These are phyloP conservation scores for Starmera stellimalicola DNA, from an alignment of 1,139 yeast genomes.

Conservation along the genomic window DNA sequence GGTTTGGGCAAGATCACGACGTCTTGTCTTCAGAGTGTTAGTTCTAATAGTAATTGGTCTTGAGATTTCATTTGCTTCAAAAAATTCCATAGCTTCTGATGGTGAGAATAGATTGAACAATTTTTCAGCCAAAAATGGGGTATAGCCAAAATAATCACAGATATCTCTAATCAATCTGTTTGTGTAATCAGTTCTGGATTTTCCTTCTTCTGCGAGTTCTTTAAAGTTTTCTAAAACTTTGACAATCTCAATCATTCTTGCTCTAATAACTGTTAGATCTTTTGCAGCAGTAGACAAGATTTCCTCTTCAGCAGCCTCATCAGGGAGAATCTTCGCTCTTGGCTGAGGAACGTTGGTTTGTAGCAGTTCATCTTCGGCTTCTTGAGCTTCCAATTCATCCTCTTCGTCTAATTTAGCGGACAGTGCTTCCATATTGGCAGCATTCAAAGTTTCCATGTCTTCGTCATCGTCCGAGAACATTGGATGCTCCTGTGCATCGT, in stretches of 20 bases:
- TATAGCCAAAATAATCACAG: slow-evolving; percentile 92
- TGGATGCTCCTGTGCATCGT: slow-evolving; percentile 51
- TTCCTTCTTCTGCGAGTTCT: slow-evolving; percentile 76
- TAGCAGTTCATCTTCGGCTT: slow-evolving; percentile 65
- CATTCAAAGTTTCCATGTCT: slow-evolving; percentile 72
- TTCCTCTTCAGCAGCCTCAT: slow-evolving; percentile 47
- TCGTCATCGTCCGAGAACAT: slow-evolving; percentile 82
- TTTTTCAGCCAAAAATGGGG: slow-evolving; percentile 90
- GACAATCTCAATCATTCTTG: slow-evolving; percentile 91
- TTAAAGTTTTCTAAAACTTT: slow-evolving; percentile 93
- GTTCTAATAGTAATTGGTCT: slow-evolving; percentile 96
- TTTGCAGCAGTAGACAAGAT: slow-evolving; percentile 45
- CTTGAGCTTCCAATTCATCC: slow-evolving; percentile 64
- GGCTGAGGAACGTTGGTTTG: slow-evolving; percentile 58
- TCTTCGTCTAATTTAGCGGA: slow-evolving; percentile 63
- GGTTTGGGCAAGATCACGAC: slow-evolving; percentile 93
- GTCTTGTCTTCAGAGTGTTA: slow-evolving; percentile 86
- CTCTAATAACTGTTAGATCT: slow-evolving; percentile 75
- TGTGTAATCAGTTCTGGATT: slow-evolving; percentile 73
- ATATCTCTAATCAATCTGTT: slow-evolving; percentile 76
- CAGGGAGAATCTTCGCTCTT: slow-evolving; percentile 60
- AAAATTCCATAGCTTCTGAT: slow-evolving; percentile 94
- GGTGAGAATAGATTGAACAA: slow-evolving; percentile 86
- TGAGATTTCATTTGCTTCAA: slow-evolving; percentile 95
- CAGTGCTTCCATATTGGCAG: slow-evolving; percentile 80